phyloP scores from a whole-genome alignment of 2,329 filamentous ascomycete genomes.

The Helotiales sp. region DNA sequence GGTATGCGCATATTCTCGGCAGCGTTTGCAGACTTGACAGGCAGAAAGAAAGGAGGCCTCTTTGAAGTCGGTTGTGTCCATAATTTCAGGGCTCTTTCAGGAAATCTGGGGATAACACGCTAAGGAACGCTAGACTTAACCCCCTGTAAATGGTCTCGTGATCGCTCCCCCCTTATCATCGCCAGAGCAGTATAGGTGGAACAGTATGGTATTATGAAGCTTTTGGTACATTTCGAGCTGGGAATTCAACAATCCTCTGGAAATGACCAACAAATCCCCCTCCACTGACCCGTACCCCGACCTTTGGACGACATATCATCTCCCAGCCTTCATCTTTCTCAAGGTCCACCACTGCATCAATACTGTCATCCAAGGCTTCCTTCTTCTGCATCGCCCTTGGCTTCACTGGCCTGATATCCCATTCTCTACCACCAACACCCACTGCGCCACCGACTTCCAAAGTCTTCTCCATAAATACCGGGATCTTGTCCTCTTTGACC shows the following conservation, averaged over 20 bases:
- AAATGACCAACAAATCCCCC: slow-evolving; percentile 53
- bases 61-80: slow-evolving; percentile 7
- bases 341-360: background rate
- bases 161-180: background rate
- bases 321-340: slow-evolving; percentile 35
- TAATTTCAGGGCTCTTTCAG: slow-evolving; percentile 14
- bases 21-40: background rate
- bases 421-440: slow-evolving; percentile 54
- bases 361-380: background rate
- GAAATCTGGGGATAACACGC: slow-evolving; percentile 19
- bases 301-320: slow-evolving; percentile 53
- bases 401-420: slow-evolving; percentile 58
- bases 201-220: background rate
- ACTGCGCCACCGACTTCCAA: slow-evolving; percentile 57
- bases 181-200: background rate
- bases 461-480: slow-evolving; percentile 55
- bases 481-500: slow-evolving; percentile 54
- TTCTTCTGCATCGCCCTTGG: slow-evolving; percentile 30
- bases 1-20: slow-evolving; percentile 1
- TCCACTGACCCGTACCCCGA: slow-evolving; percentile 45
- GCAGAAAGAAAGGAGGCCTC: background rate
- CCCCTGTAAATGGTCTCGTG: slow-evolving; percentile 13
- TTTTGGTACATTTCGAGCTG: background rate
- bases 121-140: slow-evolving; percentile 16
- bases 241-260: slow-evolving; percentile 19